These are phyloP conservation scores for Platismatia glauca DNA, from an alignment of 495 filamentous ascomycete species.

Conservation along the genomic window DNA sequence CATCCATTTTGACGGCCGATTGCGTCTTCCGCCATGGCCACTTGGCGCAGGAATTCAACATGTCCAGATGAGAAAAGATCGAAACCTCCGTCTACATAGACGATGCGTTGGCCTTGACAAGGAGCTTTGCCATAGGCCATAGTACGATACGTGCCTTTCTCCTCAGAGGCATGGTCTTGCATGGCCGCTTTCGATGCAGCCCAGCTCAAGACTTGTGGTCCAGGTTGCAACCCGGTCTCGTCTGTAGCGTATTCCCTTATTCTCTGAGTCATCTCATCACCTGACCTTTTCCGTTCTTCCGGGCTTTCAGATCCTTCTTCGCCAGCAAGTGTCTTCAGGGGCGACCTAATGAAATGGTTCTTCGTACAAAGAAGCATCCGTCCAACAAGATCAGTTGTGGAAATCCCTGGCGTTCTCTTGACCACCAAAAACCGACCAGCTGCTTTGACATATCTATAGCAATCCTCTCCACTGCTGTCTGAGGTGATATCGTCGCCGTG, in stretches of 20 bases:
- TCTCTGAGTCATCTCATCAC: slow-evolving; percentile 55
- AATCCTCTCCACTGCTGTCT: slow-evolving; percentile 78
- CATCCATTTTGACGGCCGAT: slow-evolving; percentile 57
- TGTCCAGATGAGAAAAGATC: slow-evolving; percentile 96
- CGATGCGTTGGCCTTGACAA: slow-evolving; percentile 67
- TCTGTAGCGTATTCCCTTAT: slow-evolving; percentile 82
- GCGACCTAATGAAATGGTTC: slow-evolving; percentile 74
- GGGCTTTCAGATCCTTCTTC: slow-evolving; percentile 60
- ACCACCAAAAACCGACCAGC: slow-evolving; percentile 89
- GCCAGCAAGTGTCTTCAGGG: slow-evolving; percentile 57
- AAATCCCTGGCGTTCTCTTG: slow-evolving; percentile 91
- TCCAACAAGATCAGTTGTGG: slow-evolving; percentile 92
- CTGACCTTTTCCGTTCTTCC: slow-evolving; percentile 53
- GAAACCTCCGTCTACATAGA: slow-evolving; percentile 95
- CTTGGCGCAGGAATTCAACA: slow-evolving; percentile 81
- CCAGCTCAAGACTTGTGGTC: slow-evolving; percentile 76
- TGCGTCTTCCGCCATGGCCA: slow-evolving; percentile 60
- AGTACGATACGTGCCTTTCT: slow-evolving; percentile 48
- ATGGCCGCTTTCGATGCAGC: slow-evolving; percentile 45
- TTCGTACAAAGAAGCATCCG: slow-evolving; percentile 92
- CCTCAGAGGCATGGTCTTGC: slow-evolving; percentile 39
- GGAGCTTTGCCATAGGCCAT: slow-evolving; percentile 59
- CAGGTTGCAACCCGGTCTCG: slow-evolving; percentile 59
- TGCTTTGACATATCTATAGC: slow-evolving; percentile 92
- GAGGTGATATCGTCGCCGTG: slow-evolving; percentile 89